Evolutionary conservation across 768 basidiomycete species (phyloP).

Genomic region (Cystobasidium ongulense): DNA sequence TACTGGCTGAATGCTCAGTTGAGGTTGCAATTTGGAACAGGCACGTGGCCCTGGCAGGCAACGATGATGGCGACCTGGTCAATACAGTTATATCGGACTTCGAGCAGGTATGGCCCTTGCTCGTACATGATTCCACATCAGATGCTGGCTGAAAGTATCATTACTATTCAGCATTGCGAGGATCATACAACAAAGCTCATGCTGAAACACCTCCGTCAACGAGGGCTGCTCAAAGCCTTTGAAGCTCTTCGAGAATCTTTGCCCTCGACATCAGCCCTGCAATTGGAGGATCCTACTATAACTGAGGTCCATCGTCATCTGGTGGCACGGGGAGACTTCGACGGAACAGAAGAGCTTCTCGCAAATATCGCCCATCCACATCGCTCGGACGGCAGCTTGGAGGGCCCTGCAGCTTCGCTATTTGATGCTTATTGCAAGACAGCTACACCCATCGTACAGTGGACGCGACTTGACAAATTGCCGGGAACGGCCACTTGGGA

Average conservation of each 20-base stretch:
- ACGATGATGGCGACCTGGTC: conserved; percentile 18
- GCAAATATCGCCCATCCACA: conserved; percentile 23
- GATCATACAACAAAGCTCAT: conserved; percentile 12
- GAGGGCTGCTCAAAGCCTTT: conserved; percentile 28
- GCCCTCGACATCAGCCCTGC: background rate
- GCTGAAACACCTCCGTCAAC: conserved; percentile 33
- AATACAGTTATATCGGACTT: background rate
- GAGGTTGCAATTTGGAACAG: background rate
- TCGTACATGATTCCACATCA: background rate
- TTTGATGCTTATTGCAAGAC: background rate
- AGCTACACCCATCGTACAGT: background rate
- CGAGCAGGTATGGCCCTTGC: background rate
- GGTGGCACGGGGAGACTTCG: conserved; percentile 28
- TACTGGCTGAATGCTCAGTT: background rate
- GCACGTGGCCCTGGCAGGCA: conserved; percentile 31
- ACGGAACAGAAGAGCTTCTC: conserved; percentile 20
- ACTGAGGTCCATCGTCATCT: conserved; percentile 25
- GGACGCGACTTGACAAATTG: conserved; percentile 30
- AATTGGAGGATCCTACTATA: conserved; percentile 20
- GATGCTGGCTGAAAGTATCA: background rate
- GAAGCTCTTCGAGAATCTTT: conserved; percentile 21
- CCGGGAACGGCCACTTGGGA: conserved; percentile 10
- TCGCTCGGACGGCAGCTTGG: background rate
- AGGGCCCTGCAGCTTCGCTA: background rate
- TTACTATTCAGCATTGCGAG: conserved; percentile 14